These are phyloP conservation scores for Eutypella sp. DNA, from an alignment of 2,329 filamentous ascomycete genomes.

Conservation along the genomic window DNA sequence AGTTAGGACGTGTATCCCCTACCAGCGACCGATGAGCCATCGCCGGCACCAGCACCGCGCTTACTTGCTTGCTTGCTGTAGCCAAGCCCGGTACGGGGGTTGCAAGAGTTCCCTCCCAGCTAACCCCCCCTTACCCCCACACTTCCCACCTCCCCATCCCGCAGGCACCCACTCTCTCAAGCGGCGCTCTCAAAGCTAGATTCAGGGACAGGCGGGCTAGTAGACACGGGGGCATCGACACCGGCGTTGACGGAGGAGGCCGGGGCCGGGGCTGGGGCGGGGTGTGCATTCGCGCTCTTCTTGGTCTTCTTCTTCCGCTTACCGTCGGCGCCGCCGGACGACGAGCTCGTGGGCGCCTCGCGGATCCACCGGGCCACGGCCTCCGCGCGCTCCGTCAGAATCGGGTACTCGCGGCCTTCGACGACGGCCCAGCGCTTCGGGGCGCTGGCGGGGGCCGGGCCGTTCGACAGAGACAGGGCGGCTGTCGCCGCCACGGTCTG, in stretches of 20 bases:
- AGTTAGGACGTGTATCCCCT: too few species aligned
- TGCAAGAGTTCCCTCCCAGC: too few species aligned
- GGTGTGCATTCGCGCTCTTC: too few species aligned
- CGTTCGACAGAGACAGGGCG: not conserved
- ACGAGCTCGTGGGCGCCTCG: constrained; percentile 42
- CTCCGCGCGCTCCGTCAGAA: constrained; percentile 64
- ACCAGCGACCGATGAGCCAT: too few species aligned
- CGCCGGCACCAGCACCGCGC: too few species aligned
- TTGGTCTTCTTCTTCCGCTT: constrained; percentile 29
- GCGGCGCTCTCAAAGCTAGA: not conserved
- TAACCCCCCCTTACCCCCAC: too few species aligned
- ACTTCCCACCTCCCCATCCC: too few species aligned
- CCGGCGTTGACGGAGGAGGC: not conserved
- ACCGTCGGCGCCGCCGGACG: constrained; percentile 18
- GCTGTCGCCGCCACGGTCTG: constrained; percentile 1
- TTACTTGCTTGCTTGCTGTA: too few species aligned
- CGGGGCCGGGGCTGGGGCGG: not conserved
- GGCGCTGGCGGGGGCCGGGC: constrained; percentile 16
- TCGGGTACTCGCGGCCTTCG: constrained; percentile 63
- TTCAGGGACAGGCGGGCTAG: too few species aligned
- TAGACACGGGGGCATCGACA: too few species aligned
- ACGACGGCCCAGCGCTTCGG: constrained; percentile 58
- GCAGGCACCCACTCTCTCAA: too few species aligned
- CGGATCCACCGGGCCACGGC: constrained; percentile 66
- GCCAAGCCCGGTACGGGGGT: too few species aligned